These are phyloP conservation scores for Penicilliopsis zonata DNA, from an alignment of 495 filamentous ascomycete genomes.

Conservation along the genomic window DNA sequence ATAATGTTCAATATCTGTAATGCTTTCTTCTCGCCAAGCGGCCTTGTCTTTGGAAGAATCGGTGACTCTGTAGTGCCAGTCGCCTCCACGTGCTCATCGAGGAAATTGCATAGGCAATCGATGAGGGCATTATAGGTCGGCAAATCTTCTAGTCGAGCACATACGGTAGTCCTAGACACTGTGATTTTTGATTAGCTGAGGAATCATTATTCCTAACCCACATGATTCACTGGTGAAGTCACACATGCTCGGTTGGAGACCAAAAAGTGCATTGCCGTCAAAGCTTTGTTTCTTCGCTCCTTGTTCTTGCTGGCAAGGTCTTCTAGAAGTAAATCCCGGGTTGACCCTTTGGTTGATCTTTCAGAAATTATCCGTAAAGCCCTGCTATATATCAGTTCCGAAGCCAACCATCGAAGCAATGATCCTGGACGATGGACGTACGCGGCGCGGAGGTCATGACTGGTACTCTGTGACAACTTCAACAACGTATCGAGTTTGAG, in stretches of 20 bases:
- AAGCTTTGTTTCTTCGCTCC: conserved; percentile 21
- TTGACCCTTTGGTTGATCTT: conserved; percentile 29
- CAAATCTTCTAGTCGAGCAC: conserved; percentile 22
- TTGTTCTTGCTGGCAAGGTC: conserved; percentile 28
- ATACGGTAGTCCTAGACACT: conserved; percentile 32
- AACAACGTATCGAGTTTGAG: conserved; percentile 39
- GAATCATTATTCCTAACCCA: too few relatives aligned
- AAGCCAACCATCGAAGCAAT: neutral
- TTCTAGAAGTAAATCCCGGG: conserved; percentile 26
- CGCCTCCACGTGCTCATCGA: conserved; percentile 28
- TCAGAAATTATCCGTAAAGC: conserved; percentile 38
- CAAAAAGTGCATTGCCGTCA: conserved; percentile 33
- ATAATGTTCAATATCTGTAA: conserved; percentile 25
- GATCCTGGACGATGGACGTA: conserved; percentile 18
- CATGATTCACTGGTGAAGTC: too few relatives aligned
- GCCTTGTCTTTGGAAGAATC: conserved; percentile 33
- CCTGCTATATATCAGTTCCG: conserved; percentile 9
- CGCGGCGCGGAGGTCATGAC: conserved; percentile 39
- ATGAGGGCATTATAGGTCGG: conserved; percentile 29
- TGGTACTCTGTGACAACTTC: conserved; percentile 36
- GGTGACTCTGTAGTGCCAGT: conserved; percentile 26
- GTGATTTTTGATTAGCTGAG: too few relatives aligned
- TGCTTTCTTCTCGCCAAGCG: conserved; percentile 29
- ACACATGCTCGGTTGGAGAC: conserved; percentile 29
- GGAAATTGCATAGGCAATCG: conserved; percentile 36